Evolutionary conservation across 192 early-diverging fungal genomes (phyloP), one percentile per base, ranked within the genome.

Genomic region (Pecoramyces ruminantium): DNA sequence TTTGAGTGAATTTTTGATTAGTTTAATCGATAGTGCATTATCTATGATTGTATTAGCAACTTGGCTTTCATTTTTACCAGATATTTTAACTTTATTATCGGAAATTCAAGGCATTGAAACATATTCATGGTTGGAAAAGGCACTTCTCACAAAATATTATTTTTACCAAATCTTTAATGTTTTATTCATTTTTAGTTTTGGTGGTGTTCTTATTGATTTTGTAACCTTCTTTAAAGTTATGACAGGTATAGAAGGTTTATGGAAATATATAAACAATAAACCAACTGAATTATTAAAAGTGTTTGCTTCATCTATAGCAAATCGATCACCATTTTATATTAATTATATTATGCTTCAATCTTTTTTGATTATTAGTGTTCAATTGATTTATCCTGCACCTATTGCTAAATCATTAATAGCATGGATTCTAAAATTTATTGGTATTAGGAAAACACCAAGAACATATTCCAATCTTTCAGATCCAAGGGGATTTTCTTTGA

Each of bases 91-190:
- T 30, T 84, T 84, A 8, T 9, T 67, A 9, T 67, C 51, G 9
- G 51, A 67, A 67, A 67, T 67, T 67, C 51, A 67, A 67, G 51
- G 51, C 9, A 4, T 67, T 25, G 51, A 67, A 67, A 67, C 51
- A 1, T 67, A 67, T 67, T 67, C 51, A n/a, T 67, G 51, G 51
- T 67, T 67, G 17, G 51, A 67, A 67, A 25, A 67, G 9, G 21
- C 51, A 3, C 9, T 67, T 21, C 9, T 67, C 81, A 87, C 86
- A 80, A 93, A 92, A 82, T 89, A 91, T 83, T 95, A 92, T 82
- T 91, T 91, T 29, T 95, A 93, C 79, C 88, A 93, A 80, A 83
- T 95, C 28, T 87, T 93, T 83, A 95, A 93, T 85, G 90, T 93
- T 13, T 82, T 95, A 25, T 84, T 95, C 30, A 85, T 94, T 11